Evolutionary conservation across 1,284 basidiomycete species (phyloP), one percentile per base, ranked within the genome.

Genomic region (Dichomitus squalens): DNA sequence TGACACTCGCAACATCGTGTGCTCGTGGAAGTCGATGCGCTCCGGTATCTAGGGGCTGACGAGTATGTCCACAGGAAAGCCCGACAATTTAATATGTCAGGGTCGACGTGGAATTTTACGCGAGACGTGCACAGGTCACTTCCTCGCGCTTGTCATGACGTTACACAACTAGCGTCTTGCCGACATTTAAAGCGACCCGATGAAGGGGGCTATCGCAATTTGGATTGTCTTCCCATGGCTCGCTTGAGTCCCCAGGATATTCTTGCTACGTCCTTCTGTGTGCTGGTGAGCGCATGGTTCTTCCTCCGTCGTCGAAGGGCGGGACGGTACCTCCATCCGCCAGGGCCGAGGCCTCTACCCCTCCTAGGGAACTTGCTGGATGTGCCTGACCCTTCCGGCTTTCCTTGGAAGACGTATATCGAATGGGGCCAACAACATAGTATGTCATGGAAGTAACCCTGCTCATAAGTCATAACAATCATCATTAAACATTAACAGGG

Each of bases 351-450:
- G 1, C 64, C 63, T 5, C 57, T 66, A 21, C 69, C 69, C 0
- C 20, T 70, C 12, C 55, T 70, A 16, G 69, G 68, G n/a, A 70
- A 70, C 34, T 25, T 70, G 4, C 58, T 66, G 16, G 66, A 69
- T 40, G 48, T 68, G 7, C 67, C 69, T 8, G 53, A 27, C 6
- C 52, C 60, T 2, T 35, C 41, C 8, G 58, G 16, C 8, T 54
- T 59, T n/a, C 55, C 57, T 16, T 68, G 67, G 66, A 35, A 58
- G 29, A 56, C 52, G 2, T 68, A 66, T 36, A 18, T 23, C 18
- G 49, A 58, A 4, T 64, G 58, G 57, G 46, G 60, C 12, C 46
- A 20, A 8, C 47, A 57, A 27, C 59, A 63, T 39, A 52, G 66
- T 65, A 18, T n/a, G 57, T 36, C 14, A 16, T 23, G 27, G 23